Conservation (phyloP, 805 yeast species). For the Candida gorgasii region DNA sequence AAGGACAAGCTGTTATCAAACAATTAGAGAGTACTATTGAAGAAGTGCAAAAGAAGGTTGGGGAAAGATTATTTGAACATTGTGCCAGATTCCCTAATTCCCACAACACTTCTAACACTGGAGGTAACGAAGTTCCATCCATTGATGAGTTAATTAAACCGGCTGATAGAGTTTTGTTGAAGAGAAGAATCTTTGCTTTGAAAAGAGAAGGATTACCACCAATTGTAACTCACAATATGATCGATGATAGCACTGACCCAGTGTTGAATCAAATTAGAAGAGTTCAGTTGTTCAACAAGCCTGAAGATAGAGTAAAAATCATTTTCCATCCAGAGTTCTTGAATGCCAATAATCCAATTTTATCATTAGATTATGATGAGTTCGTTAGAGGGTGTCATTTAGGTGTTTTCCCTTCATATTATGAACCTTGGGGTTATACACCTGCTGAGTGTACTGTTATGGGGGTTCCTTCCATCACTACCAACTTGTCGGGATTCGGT, state of each 20-base stretch:
- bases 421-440: conserved; percentile 99
- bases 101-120: conserved; percentile 38
- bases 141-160: conserved; percentile 83
- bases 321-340: conserved; percentile 97
- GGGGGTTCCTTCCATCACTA: conserved; percentile 98
- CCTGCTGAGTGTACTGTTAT: conserved; percentile 99
- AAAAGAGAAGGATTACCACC: conserved; percentile 91
- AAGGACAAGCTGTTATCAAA: conserved; percentile 93
- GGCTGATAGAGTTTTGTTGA: conserved; percentile 83
- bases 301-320: conserved; percentile 89
- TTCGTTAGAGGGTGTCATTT: conserved; percentile 97
- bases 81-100: conserved; percentile 66
- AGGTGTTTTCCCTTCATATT: conserved; percentile 97
- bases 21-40: conserved; percentile 86
- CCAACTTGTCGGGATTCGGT: conserved; percentile 95
- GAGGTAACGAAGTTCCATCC: conserved; percentile 68
- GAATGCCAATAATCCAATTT: conserved; percentile 90
- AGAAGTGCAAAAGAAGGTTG: conserved; percentile 85
- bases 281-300: conserved; percentile 85
- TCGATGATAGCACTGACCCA: conserved; percentile 88
- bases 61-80: conserved; percentile 85
- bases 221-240: conserved; percentile 95
- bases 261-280: conserved; percentile 87
- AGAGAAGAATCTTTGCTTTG: conserved; percentile 89
- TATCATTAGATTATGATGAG: conserved; percentile 93